These are phyloP conservation scores for Ammopiptanthus mongolicus DNA, from an alignment of 306 rosid species.

Conservation along the genomic window DNA sequence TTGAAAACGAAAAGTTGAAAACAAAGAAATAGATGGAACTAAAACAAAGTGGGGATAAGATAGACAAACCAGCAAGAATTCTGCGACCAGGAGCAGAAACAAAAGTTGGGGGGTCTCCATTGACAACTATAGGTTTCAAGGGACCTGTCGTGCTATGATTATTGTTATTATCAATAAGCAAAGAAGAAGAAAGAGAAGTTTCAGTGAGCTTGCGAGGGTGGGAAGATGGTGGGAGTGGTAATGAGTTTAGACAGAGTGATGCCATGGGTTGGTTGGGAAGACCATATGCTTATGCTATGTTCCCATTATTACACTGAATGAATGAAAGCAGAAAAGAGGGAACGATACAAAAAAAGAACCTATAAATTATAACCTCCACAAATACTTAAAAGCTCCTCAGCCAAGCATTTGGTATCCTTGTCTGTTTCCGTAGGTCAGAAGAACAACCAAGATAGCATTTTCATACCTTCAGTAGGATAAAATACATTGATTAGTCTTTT, in stretches of 20 bases:
- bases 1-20: neutral
- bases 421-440: neutral
- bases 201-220: slow-evolving; percentile 47
- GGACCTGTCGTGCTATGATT: slow-evolving; percentile 9
- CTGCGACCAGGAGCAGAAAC: slow-evolving; percentile 95
- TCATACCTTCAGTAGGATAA: no score
- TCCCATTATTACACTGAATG: slow-evolving; percentile 11
- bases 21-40: neutral
- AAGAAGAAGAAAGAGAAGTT: slow-evolving; percentile 31
- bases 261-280: slow-evolving; percentile 45
- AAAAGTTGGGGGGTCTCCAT: slow-evolving; percentile 83
- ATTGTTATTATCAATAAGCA: slow-evolving; percentile 31
- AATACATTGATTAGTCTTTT: no score
- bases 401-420: slow-evolving; percentile 34
- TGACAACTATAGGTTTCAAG: slow-evolving; percentile 70
- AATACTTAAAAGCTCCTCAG: neutral
- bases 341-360: neutral
- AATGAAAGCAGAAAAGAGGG: neutral
- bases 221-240: slow-evolving; percentile 48
- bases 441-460: neutral
- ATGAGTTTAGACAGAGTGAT: slow-evolving; percentile 59
- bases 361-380: neutral
- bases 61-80: slow-evolving; percentile 75
- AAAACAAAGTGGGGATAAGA: neutral
- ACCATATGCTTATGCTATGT: neutral